A percentile compares a stretch with the other conserved stretches of the same genome.
Conservation (phyloP, 139 green algal species). For the Tetradesmus lagerheimii region DNA sequence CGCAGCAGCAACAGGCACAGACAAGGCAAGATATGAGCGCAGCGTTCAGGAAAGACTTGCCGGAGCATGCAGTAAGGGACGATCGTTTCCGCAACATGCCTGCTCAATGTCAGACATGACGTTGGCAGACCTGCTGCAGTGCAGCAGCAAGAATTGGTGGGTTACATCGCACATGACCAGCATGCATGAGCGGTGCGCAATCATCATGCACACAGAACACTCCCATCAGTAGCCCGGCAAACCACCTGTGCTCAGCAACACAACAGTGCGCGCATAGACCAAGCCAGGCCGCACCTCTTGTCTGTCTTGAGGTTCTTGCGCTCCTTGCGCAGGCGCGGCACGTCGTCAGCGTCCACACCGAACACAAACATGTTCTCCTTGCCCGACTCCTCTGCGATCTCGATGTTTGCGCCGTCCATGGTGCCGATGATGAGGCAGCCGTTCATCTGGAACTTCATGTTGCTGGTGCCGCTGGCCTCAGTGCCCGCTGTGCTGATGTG, state of each 20-base stretch:
- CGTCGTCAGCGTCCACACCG: slow-evolving; percentile 74
- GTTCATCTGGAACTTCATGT: slow-evolving; percentile 99
- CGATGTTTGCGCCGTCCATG: slow-evolving; percentile 98
- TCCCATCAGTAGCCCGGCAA: too few species aligned
- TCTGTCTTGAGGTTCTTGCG: slow-evolving; percentile 89
- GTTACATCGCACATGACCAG: too few species aligned
- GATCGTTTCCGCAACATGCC: too few species aligned
- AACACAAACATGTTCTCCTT: slow-evolving; percentile 94
- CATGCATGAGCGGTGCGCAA: too few species aligned
- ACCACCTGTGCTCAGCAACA: neutral
- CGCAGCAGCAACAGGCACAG: neutral
- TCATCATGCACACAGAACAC: too few species aligned
- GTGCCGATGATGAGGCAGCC: slow-evolving; percentile 95
- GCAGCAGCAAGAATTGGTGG: too few species aligned
- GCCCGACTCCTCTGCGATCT: slow-evolving; percentile 94
- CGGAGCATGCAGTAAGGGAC: neutral
- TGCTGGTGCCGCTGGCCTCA: slow-evolving; percentile 96
- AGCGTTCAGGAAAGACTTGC: too few species aligned
- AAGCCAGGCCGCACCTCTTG: slow-evolving; percentile 49
- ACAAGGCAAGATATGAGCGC: neutral
- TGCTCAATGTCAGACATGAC: too few species aligned
- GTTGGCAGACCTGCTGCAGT: too few species aligned
- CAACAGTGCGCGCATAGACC: neutral
- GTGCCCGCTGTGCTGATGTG: slow-evolving; percentile 98
- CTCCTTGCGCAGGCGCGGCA: slow-evolving; percentile 82